Evolutionary conservation across 1,284 basidiomycete species (phyloP).

Genomic region (Sporisorium reilianum): DNA sequence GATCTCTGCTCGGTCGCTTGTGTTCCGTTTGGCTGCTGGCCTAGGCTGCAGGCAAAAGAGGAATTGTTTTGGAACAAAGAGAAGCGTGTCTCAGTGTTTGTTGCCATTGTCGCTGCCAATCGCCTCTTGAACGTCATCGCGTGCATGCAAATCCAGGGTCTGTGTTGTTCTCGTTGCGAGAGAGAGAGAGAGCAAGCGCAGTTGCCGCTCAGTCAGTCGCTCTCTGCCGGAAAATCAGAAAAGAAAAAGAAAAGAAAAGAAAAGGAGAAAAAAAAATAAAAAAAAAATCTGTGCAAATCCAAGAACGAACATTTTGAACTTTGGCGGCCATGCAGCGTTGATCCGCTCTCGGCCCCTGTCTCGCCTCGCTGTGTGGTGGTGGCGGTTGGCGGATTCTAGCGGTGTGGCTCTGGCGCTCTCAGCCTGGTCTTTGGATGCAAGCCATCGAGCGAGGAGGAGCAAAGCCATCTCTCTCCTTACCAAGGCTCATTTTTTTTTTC

Average conservation of each 20-base stretch:
- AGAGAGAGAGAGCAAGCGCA: too few relatives aligned
- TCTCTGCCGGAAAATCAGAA: background rate
- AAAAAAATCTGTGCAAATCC: slow-evolving; percentile 6
- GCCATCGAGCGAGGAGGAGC: background rate
- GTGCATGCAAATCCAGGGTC: background rate
- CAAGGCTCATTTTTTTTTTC: background rate
- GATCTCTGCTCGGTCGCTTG: background rate
- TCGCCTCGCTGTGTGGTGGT: too few relatives aligned
- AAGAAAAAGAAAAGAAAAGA: too few relatives aligned
- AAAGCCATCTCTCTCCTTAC: background rate
- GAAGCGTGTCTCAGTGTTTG: background rate
- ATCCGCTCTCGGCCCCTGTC: slow-evolving; percentile 5
- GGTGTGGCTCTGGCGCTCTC: too few relatives aligned
- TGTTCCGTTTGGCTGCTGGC: background rate
- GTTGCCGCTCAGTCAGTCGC: too few relatives aligned
- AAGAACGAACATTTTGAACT: slow-evolving; percentile 9
- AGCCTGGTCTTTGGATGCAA: background rate
- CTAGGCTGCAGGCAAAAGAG: background rate
- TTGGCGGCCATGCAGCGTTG: background rate
- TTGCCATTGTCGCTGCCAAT: background rate
- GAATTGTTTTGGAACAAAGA: background rate
- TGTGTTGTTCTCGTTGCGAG: background rate
- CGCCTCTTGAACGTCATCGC: slow-evolving; percentile 5
- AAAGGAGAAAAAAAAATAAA: background rate
- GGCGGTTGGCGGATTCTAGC: too few relatives aligned